These are phyloP conservation scores for Protoeuglena noctilucae DNA, from an alignment of 139 green algal species.

Conservation along the genomic window DNA sequence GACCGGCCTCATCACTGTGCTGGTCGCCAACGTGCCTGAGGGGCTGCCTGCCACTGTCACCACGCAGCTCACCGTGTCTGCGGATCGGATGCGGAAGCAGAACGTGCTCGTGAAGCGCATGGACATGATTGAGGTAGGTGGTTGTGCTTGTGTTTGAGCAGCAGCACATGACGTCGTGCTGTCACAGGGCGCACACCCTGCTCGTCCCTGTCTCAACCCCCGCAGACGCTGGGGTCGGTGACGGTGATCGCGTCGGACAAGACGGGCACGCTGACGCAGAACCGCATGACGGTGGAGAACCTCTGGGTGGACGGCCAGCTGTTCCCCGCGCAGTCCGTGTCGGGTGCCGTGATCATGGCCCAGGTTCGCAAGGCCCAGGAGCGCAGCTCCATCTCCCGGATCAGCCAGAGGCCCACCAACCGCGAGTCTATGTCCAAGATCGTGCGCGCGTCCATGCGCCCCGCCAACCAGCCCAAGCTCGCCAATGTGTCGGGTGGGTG, in stretches of 20 bases:
- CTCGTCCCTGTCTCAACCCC: too few species aligned
- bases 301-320: conserved; percentile 32
- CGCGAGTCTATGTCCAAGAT: too few species aligned
- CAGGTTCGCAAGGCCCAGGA: conserved; percentile 19
- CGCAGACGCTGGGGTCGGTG: conserved; percentile 27
- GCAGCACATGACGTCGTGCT: conserved; percentile 73
- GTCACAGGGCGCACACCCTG: too few species aligned
- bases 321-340: conserved; percentile 26
- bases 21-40: conserved; percentile 34
- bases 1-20: conserved; percentile 38
- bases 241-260: conserved; percentile 36
- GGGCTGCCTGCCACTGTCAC: conserved; percentile 28
- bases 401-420: too few species aligned
- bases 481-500: too few species aligned
- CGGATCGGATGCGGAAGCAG: conserved; percentile 21
- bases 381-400: too few species aligned
- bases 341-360: conserved; percentile 11
- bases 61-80: conserved; percentile 19
- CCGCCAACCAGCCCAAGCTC: too few species aligned
- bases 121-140: conserved; percentile 62
- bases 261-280: conserved; percentile 33
- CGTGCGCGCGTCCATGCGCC: too few species aligned
- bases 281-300: conserved; percentile 32
- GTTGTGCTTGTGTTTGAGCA: conserved; percentile 81
- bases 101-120: conserved; percentile 27